Base-by-base conservation (phyloP, 441 rosid species). In the Euphorbia celastroides region DNA sequence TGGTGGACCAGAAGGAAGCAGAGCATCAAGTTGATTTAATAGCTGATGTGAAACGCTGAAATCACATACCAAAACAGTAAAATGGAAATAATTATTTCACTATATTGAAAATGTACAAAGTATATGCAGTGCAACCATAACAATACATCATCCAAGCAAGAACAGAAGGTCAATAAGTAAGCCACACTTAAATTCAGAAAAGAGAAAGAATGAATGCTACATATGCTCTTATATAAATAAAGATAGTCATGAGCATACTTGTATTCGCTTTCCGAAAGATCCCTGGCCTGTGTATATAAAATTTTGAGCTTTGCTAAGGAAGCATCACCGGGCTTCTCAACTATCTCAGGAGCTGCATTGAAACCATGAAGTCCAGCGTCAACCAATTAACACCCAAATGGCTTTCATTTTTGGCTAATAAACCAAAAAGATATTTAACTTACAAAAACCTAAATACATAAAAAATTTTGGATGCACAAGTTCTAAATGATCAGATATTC, bases 261-360 rank as follows among this genome's bases (percentile, higher is more conserved):
- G 62, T 84, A 83, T 94, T 94, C 96, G 74, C 0, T 82, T 80
- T 92, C 99, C 0, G 97, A 92, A 66, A 94, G 92, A 13, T 86
- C 97, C 80, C 78, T 94, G 11, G 97, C 98, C 57, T 67, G 89
- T 66, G 76, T 86, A 66, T 94, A 94, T 32, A 81, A 75, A 68
- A 0, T 16, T 81, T 81, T 92, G 59, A 92, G 88, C 83, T 48
- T 92, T 41, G 83, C 68, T 60, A 89, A 83, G 16, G 96, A 88
- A 77, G 19, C 78, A 82, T 94, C 99, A 61, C 90, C 91, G 32
- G 92, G 93, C 79, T 86, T 91, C 86, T 91, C 99, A 70, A 91
- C 96, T 68, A 93, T 77, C 78, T 91, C 99, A 9, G 97, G 97
- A 65, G 89, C 99, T 89, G 87, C 79, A 76, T 63, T 55, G 51